Conservation (phyloP, 78 protist genomes). For the Anaeramoeba flamelloides region DNA sequence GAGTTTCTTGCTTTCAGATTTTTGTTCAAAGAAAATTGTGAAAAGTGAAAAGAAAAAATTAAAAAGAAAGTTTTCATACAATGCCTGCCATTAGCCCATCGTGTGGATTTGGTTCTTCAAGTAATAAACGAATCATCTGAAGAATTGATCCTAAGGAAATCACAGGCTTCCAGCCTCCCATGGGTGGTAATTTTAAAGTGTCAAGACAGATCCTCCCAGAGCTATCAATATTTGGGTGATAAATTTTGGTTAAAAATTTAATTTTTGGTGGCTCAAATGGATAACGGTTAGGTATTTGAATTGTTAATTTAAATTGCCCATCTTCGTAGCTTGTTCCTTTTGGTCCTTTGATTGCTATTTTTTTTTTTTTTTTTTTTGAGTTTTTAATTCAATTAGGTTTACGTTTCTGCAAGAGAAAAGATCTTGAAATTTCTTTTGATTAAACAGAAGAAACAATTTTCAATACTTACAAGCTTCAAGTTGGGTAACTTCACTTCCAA, state of each 20-base stretch:
- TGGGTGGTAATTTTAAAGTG: background rate
- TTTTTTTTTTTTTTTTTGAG: too few relatives aligned
- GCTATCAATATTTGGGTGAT: slow-evolving; percentile 1
- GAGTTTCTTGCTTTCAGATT: too few relatives aligned
- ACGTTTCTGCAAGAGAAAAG: too few relatives aligned
- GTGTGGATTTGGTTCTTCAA: background rate
- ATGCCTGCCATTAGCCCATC: background rate
- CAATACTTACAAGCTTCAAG: too few relatives aligned
- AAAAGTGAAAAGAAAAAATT: too few relatives aligned
- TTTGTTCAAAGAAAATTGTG: too few relatives aligned
- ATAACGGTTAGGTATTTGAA: background rate
- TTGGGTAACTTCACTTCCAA: too few relatives aligned
- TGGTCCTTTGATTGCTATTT: background rate
- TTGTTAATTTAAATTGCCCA: background rate
- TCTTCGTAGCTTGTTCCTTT: background rate
- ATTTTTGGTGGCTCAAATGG: background rate
- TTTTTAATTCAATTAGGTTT: too few relatives aligned
- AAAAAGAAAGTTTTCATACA: too few relatives aligned
- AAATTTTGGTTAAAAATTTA: background rate
- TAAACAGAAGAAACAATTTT: too few relatives aligned
- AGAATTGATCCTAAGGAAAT: background rate
- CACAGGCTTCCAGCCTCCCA: background rate
- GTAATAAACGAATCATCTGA: background rate
- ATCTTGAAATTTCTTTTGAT: too few relatives aligned
- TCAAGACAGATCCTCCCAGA: background rate